A percentile compares a stretch with the other conserved stretches of the same genome.
Conservation (phyloP, 1,284 basidiomycete genomes). For the Fistulina hepatica region DNA sequence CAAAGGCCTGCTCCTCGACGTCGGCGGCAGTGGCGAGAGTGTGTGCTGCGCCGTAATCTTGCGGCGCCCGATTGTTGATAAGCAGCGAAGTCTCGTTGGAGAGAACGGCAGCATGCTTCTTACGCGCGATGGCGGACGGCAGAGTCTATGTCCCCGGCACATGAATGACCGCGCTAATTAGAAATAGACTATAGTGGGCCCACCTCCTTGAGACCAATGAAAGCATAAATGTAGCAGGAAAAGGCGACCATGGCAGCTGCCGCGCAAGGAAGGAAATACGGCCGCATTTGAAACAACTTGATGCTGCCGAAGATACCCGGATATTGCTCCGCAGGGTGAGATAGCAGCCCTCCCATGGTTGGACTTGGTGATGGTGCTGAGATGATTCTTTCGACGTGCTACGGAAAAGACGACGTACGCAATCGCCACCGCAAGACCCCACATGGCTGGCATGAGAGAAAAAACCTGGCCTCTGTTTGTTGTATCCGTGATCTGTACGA, state of each 20-base stretch:
- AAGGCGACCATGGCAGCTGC: conserved; percentile 22
- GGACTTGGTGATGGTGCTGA: conserved; percentile 21
- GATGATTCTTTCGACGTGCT: background rate
- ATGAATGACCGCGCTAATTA: background rate
- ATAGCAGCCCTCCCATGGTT: conserved; percentile 31
- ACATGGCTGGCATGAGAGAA: conserved; percentile 30
- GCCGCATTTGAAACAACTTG: conserved; percentile 24
- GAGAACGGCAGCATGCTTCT: conserved; percentile 2
- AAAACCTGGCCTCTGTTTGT: conserved; percentile 36
- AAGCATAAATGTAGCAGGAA: conserved; percentile 20
- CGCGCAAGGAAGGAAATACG: conserved; percentile 34
- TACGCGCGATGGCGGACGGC: conserved; percentile 7
- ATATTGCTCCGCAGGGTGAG: conserved; percentile 31
- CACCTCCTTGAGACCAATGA: conserved; percentile 27
- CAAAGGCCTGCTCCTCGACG: too few relatives aligned
- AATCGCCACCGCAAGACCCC: conserved; percentile 17
- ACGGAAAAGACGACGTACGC: conserved; percentile 2
- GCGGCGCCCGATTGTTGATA: too few relatives aligned
- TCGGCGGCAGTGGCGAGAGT: too few relatives aligned
- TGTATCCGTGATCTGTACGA: conserved; percentile 26
- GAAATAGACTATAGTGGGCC: background rate
- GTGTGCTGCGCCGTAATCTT: too few relatives aligned
- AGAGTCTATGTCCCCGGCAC: conserved; percentile 10
- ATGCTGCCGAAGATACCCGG: conserved; percentile 24
- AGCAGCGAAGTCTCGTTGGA: too few relatives aligned